Conservation (phyloP, 192 early-diverging fungal genomes). For the Coemansia sp. region DNA sequence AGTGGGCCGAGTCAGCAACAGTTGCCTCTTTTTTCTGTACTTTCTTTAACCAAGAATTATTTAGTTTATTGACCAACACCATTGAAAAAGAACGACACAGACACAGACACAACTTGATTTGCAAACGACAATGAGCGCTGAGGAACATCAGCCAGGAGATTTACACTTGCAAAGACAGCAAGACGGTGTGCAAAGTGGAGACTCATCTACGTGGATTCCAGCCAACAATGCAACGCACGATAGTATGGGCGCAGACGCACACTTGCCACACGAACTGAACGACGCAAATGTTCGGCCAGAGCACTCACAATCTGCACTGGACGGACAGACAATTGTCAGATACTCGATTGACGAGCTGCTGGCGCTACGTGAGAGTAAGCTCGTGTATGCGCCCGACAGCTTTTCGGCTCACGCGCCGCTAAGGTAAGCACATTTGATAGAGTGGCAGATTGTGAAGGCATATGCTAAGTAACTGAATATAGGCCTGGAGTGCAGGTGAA, state of each 20-base stretch:
- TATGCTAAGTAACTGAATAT: not conserved
- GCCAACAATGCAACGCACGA: not conserved
- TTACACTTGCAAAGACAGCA: constrained; percentile 23
- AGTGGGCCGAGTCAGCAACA: too few relatives aligned
- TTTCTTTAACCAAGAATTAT: not conserved
- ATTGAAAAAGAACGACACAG: not conserved
- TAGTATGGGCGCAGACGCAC: not conserved
- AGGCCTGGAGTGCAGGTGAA: constrained; percentile 42
- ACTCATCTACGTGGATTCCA: not conserved
- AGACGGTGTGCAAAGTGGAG: not conserved
- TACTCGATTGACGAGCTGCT: constrained; percentile 42
- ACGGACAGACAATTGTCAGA: constrained; percentile 8
- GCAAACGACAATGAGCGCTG: constrained; percentile 16
- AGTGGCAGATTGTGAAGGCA: not conserved
- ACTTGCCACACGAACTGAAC: not conserved
- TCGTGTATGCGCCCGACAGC: constrained; percentile 19
- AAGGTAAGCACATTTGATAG: constrained; percentile 27
- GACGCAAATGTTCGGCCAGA: not conserved
- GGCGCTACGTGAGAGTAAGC: constrained; percentile 31
- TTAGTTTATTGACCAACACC: not conserved
- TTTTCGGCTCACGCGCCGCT: constrained; percentile 40
- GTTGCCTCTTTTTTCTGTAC: too few relatives aligned
- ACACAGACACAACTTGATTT: not conserved
- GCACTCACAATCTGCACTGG: not conserved
- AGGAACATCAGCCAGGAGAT: constrained; percentile 10